Conservation (phyloP, 2,329 filamentous ascomycete genomes). For the Bisporella sp. region DNA sequence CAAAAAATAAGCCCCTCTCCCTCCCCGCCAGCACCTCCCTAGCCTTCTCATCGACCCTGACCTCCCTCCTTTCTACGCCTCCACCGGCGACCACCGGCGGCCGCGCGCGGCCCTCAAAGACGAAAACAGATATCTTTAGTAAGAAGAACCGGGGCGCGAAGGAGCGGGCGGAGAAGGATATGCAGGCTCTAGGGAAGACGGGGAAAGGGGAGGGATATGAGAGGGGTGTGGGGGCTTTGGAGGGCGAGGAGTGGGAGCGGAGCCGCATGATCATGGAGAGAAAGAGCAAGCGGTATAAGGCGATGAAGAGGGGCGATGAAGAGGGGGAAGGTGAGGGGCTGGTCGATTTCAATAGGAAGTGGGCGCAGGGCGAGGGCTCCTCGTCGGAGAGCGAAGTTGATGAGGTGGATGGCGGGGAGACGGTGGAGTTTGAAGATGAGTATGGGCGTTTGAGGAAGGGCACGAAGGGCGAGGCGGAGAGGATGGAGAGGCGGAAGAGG, state of each 20-base stretch:
- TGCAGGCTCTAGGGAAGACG: conserved; percentile 41
- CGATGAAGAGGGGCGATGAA: conserved; percentile 84
- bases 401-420: conserved; percentile 41
- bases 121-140: conserved; percentile 64
- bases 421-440: conserved; percentile 87
- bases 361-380: conserved; percentile 48
- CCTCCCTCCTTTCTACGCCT: conserved; percentile 66
- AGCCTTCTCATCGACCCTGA: conserved; percentile 83
- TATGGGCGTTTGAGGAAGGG: conserved; percentile 77
- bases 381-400: conserved; percentile 58
- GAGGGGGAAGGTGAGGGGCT: conserved; percentile 55
- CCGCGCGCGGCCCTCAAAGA: conserved; percentile 46
- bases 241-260: conserved; percentile 48
- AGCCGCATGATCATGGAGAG: conserved; percentile 79
- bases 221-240: conserved; percentile 55
- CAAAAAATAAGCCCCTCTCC: conserved; percentile 61
- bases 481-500: conserved; percentile 48
- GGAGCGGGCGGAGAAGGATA: conserved; percentile 54
- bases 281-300: conserved; percentile 81
- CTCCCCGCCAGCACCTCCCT: conserved; percentile 67
- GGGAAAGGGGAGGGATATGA: conserved; percentile 39
- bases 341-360: conserved; percentile 94
- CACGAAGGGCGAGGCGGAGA: conserved; percentile 61
- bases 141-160: conserved; percentile 55
- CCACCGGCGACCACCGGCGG: conserved; percentile 33